A percentile compares a stretch with the other conserved stretches of the same genome.
Conservation (phyloP, 805 yeast genomes). For the Metschnikowia borealis region DNA sequence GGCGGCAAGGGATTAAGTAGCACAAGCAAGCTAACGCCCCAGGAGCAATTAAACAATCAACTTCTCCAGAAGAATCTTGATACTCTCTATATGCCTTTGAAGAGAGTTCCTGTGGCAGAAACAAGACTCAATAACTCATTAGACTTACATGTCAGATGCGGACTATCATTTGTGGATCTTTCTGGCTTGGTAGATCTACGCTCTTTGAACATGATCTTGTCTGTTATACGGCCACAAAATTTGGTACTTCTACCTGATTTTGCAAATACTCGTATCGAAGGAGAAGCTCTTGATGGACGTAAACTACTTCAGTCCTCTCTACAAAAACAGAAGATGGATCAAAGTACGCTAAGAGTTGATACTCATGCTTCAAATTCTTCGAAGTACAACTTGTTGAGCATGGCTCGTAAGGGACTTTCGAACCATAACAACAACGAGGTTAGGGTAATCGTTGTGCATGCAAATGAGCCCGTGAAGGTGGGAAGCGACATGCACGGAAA, state of each 20-base stretch:
- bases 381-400: conserved; percentile 28
- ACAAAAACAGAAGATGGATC: conserved; percentile 28
- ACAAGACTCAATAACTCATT: conserved; percentile 4
- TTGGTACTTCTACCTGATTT: conserved; percentile 54
- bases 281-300: conserved; percentile 27
- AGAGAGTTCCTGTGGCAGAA: conserved; percentile 30
- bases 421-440: conserved; percentile 21
- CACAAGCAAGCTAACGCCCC: conserved; percentile 36
- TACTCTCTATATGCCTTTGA: conserved; percentile 49
- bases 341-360: conserved; percentile 20
- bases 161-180: conserved; percentile 71
- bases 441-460: conserved; percentile 27
- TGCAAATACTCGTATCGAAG: conserved; percentile 20
- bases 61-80: conserved; percentile 42
- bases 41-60: conserved; percentile 39
- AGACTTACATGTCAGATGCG: conserved; percentile 58
- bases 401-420: conserved; percentile 29
- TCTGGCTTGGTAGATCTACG: conserved; percentile 82
- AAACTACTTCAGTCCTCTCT: conserved; percentile 25
- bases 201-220: conserved; percentile 73
- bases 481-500: conserved; percentile 45
- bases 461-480: conserved; percentile 43
- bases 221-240: conserved; percentile 73
- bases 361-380: conserved; percentile 20
- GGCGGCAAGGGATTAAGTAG: conserved; percentile 20